Evolutionary conservation across 495 filamentous ascomycete genomes (phyloP), one percentile per base, ranked within the genome.

Genomic region (Penicillium diatomitis): DNA sequence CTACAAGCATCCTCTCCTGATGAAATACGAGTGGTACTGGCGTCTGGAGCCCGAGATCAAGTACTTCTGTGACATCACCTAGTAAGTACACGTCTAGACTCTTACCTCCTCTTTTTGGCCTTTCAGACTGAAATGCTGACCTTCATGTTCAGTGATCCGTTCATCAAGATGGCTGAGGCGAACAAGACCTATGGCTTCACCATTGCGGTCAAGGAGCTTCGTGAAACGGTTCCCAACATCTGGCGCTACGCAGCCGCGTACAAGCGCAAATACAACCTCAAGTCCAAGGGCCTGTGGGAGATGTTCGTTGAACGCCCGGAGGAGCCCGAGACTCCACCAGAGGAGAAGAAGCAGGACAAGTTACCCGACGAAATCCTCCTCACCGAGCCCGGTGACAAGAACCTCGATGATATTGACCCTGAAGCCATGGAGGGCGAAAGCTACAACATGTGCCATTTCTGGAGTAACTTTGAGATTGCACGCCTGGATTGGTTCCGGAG

Each of bases 361-460:
- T 73, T 94, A 32, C 89, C 91, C 5, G 86, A 95, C 54, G 88
- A 95, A 56, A 85, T 95, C 37, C 67, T 90, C 33, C 79, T 80
- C 58, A 81, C 75, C 49, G 86, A 96, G 52, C 84, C 88, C 8
- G 83, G 83, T 39, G 77, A 80, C 45, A 82, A 80, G 48, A 78
- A 76, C 30, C 64, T 88, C 10, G 83, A 85, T 34, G 87, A 95
- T 41, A 82, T 96, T 39, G 88, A 97, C 62, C 80, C 83, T 0
- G 94, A 97, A 61, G 82, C 84, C 11, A 99, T 99, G 92, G 94
- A 96, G 62, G 87, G 88, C 50, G 92, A 99, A 61, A 86, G 79
- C 54, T 99, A 99, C 73, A 99, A 99, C 74, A 99, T 99, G 92
- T 99, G 92, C 69, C 92, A 99, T 75, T 99, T 97, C 76, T 99